Percentiles rank a stretch among this genome's conserved stretches.
Conservation (phyloP, 129 eudicot species). For the Centrapalus pauciflorus region DNA sequence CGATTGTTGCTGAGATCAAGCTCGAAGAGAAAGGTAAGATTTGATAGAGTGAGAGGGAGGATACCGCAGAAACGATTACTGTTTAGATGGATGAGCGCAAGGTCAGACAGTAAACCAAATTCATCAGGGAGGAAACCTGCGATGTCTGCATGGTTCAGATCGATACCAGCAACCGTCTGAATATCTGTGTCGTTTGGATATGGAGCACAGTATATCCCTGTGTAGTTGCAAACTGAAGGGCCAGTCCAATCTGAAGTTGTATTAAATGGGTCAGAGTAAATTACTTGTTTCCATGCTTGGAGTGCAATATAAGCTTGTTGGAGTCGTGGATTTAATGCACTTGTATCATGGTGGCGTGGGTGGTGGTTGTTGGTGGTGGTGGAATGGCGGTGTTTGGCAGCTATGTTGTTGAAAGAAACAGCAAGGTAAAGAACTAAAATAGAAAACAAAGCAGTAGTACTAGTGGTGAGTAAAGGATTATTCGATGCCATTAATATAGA, state of each 20-base stretch:
- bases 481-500: slow-evolving; percentile 40
- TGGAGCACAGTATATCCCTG: slow-evolving; percentile 58
- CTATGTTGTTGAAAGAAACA: slow-evolving; percentile 23
- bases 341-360: slow-evolving; percentile 12
- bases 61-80: slow-evolving; percentile 70
- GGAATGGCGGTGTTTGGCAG: slow-evolving; percentile 37
- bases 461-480: slow-evolving; percentile 27
- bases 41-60: slow-evolving; percentile 48
- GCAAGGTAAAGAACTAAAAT: slow-evolving; percentile 32
- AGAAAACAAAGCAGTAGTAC: slow-evolving; percentile 30
- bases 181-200: slow-evolving; percentile 32
- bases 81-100: slow-evolving; percentile 59
- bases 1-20: slow-evolving; percentile 81
- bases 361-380: slow-evolving; percentile 28
- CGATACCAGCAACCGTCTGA: slow-evolving; percentile 58
- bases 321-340: slow-evolving; percentile 38
- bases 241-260: slow-evolving; percentile 70
- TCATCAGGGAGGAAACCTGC: slow-evolving; percentile 69
- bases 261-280: slow-evolving; percentile 69
- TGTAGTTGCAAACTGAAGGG: slow-evolving; percentile 68
- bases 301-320: slow-evolving; percentile 62
- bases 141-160: slow-evolving; percentile 65
- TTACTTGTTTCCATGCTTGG: slow-evolving; percentile 77
- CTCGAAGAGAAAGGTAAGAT: slow-evolving; percentile 52
- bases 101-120: slow-evolving; percentile 61